A percentile compares a stretch with the other conserved stretches of the same genome.
Conservation (phyloP, 139 green algal species). For the Ostreobium quekettii region DNA sequence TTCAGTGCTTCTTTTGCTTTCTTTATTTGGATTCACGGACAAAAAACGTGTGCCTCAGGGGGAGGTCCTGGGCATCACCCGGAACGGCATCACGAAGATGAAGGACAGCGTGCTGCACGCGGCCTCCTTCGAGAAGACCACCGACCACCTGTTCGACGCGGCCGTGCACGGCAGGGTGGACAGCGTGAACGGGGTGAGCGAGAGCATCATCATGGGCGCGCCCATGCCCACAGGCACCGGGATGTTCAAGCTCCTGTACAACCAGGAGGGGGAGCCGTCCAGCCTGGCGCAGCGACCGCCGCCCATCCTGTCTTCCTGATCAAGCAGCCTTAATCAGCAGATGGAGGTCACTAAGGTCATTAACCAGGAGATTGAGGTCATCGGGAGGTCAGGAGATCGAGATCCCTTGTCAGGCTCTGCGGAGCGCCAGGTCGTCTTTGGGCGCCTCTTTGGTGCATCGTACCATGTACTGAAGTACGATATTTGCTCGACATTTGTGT, state of each 20-base stretch:
- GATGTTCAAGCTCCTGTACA: slow-evolving; percentile 66
- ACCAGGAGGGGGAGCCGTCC: not conserved
- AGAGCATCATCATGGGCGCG: slow-evolving; percentile 99
- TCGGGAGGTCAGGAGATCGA: too few species aligned
- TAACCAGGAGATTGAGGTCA: too few species aligned
- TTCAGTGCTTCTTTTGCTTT: slow-evolving; percentile 3
- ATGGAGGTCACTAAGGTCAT: too few species aligned
- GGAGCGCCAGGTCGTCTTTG: too few species aligned
- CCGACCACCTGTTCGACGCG: slow-evolving; percentile 97
- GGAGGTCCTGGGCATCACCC: slow-evolving; percentile 96
- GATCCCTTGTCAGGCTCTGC: too few species aligned
- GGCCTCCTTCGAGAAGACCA: slow-evolving; percentile 97
- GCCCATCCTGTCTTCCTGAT: too few species aligned
- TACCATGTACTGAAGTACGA: too few species aligned
- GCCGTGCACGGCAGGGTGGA: slow-evolving; percentile 71
- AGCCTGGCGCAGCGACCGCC: not conserved
- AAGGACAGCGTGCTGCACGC: slow-evolving; percentile 98
- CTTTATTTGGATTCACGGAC: not conserved
- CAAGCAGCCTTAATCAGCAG: too few species aligned
- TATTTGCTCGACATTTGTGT: too few species aligned
- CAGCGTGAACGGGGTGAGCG: slow-evolving; percentile 64
- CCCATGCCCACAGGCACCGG: slow-evolving; percentile 95
- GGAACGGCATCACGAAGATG: slow-evolving; percentile 99
- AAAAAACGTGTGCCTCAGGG: too few species aligned
- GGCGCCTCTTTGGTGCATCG: too few species aligned